A percentile compares a stretch with the other conserved stretches of the same genome.
These are phyloP conservation scores for Melastoma candidum DNA, from an alignment of 441 rosid species.

Conservation along the genomic window DNA sequence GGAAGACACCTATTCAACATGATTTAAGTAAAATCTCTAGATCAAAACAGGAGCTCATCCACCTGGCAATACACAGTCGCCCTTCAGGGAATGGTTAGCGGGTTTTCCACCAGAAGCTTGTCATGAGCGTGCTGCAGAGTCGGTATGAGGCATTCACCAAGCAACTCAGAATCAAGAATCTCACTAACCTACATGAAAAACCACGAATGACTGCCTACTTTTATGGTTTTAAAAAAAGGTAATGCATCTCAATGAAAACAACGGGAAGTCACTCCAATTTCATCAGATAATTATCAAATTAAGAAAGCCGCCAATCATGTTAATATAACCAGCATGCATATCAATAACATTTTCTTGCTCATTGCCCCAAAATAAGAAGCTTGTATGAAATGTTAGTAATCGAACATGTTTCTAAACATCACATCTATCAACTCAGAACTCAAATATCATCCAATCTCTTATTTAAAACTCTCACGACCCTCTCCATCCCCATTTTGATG, in stretches of 20 bases:
- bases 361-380: too few species aligned
- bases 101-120: constrained; percentile 68
- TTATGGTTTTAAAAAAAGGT: neutral
- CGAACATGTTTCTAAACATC: too few species aligned
- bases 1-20: neutral
- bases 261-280: constrained; percentile 3
- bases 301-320: too few species aligned
- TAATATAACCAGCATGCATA: too few species aligned
- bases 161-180: constrained; percentile 84
- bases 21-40: neutral
- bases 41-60: constrained; percentile 3
- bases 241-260: neutral
- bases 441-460: constrained; percentile 75
- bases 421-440: constrained; percentile 48
- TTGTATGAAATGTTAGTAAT: too few species aligned
- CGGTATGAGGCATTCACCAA: constrained; percentile 97
- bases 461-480: constrained; percentile 40
- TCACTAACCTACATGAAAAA: constrained; percentile 64
- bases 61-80: constrained; percentile 96
- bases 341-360: too few species aligned
- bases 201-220: neutral
- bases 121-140: constrained; percentile 94
- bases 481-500: constrained; percentile 62
- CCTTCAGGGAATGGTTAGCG: constrained; percentile 65
- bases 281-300: too few species aligned